A percentile compares a stretch with the other conserved stretches of the same genome.
Evolutionary conservation across 2,329 filamentous ascomycete species (phyloP).

Genomic region (Beauveria medogensis): DNA sequence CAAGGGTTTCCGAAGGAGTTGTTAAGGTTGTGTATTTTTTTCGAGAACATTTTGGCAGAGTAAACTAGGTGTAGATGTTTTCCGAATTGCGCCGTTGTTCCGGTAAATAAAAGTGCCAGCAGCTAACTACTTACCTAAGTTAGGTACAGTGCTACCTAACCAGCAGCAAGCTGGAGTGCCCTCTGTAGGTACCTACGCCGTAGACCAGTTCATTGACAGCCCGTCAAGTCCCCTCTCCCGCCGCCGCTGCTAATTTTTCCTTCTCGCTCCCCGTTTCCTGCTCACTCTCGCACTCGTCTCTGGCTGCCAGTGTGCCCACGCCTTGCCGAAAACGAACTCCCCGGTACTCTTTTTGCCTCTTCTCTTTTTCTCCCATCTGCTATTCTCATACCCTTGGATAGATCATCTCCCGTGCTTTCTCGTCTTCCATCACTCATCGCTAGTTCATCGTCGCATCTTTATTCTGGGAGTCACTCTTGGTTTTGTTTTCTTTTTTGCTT

Average conservation of each 20-base stretch:
- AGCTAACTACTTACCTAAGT: too few species aligned
- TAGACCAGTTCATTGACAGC: too few species aligned
- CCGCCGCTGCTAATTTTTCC: neutral
- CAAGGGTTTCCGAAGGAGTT: neutral
- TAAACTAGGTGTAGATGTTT: too few species aligned
- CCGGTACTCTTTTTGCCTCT: neutral
- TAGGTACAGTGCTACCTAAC: too few species aligned
- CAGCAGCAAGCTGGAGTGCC: too few species aligned
- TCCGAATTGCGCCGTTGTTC: too few species aligned
- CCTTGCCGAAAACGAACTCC: conserved; percentile 5
- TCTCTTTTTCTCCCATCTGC: neutral
- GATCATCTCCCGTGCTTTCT: conserved; percentile 1
- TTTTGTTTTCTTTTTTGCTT: neutral
- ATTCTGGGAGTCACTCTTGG: neutral
- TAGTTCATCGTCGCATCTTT: neutral
- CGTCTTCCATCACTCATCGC: neutral
- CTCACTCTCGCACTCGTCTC: neutral
- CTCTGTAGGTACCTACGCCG: too few species aligned
- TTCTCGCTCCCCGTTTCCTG: neutral
- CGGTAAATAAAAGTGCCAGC: too few species aligned
- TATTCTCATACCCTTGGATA: conserved; percentile 5
- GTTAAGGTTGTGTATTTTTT: too few species aligned
- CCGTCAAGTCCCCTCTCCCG: too few species aligned
- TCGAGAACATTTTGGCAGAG: too few species aligned
- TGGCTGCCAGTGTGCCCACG: neutral